A percentile compares a stretch with the other conserved stretches of the same genome.
Evolutionary conservation across 495 filamentous ascomycete species (phyloP).

Genomic region (Neurospora africana): DNA sequence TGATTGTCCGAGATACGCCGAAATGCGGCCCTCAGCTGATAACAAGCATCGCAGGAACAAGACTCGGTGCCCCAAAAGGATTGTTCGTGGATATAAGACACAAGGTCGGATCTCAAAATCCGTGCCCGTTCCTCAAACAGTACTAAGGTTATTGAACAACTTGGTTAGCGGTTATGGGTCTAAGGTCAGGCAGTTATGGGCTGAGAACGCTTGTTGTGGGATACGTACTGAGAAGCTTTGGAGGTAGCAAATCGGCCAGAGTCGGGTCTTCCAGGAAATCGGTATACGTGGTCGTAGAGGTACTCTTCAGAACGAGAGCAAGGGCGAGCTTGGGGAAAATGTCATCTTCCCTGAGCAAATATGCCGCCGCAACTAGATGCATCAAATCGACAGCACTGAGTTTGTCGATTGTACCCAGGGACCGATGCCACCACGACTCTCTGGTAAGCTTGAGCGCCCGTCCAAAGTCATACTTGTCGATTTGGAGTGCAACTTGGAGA

Average conservation of each 20-base stretch:
- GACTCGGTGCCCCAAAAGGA: background rate
- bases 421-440: background rate
- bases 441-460: background rate
- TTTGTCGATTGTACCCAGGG: background rate
- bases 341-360: background rate
- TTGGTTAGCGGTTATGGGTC: background rate
- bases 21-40: background rate
- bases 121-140: background rate
- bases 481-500: background rate
- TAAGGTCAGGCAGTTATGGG: background rate
- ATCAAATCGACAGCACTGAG: background rate
- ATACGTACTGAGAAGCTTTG: background rate
- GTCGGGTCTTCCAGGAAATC: background rate
- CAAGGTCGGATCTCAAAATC: background rate
- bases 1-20: background rate
- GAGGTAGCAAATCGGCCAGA: background rate
- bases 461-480: background rate
- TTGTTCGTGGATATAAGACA: background rate
- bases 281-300: background rate
- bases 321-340: background rate
- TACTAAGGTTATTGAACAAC: rapidly evolving
- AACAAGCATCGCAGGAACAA: background rate
- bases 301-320: background rate
- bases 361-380: background rate
- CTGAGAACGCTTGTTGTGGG: background rate